phyloP scores from a whole-genome alignment of 179 eudicot genomes.

The Beta lomatogona region DNA sequence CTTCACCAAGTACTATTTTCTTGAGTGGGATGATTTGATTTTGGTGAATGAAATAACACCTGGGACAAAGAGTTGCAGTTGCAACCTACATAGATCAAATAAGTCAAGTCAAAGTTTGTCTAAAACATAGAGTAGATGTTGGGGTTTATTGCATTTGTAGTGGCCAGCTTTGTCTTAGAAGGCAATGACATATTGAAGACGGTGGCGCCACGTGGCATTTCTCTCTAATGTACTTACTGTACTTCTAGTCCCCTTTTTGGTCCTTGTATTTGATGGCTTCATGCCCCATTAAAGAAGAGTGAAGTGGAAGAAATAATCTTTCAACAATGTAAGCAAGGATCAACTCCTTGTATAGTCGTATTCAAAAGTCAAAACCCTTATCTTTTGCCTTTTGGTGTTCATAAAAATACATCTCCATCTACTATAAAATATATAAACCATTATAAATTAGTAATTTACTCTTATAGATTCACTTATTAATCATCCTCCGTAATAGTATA shows the following conservation, averaged over 20 bases:
- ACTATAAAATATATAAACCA: too few relatives aligned
- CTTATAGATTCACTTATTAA: too few relatives aligned
- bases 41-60: slow-evolving; percentile 3
- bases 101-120: not conserved
- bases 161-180: slow-evolving; percentile 30
- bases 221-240: not conserved
- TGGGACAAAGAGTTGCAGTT: not conserved
- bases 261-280: not conserved
- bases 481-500: too few relatives aligned
- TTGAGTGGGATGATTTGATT: not conserved
- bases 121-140: slow-evolving; percentile 16
- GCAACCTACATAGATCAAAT: not conserved
- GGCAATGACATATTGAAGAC: slow-evolving; percentile 23
- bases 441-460: too few relatives aligned
- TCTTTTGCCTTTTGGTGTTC: too few relatives aligned
- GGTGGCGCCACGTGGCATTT: slow-evolving; percentile 16
- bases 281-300: not conserved
- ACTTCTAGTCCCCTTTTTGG: not conserved
- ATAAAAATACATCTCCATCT: too few relatives aligned
- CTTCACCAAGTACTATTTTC: not conserved
- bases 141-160: slow-evolving; percentile 27
- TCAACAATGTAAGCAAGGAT: not conserved
- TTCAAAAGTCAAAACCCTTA: too few relatives aligned
- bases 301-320: not conserved
- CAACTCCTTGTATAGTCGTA: not conserved